Percentiles rank a stretch among this genome's conserved stretches.
phyloP scores from a whole-genome alignment of 805 yeast genomes.

The Wickerhamomyces strasburgensis region DNA sequence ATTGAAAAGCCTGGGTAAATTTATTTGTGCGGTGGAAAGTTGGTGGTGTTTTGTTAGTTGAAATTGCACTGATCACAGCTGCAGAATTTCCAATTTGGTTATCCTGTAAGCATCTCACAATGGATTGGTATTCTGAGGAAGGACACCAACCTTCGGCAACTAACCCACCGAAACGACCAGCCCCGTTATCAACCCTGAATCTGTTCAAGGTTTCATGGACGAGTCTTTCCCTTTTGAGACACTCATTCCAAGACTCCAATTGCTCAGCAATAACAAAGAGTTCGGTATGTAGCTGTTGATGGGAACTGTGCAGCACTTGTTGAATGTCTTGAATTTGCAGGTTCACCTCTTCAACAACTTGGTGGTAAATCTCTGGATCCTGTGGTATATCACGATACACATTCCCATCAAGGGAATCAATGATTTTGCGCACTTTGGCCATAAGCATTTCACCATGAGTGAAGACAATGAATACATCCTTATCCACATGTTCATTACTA shows the following conservation, averaged over 20 bases:
- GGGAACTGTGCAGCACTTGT: constrained; percentile 59
- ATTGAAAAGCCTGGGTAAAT: constrained; percentile 89
- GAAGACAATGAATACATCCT: constrained; percentile 81
- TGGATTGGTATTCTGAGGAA: constrained; percentile 59
- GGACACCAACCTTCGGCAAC: constrained; percentile 98
- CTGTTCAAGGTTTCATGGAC: constrained; percentile 75
- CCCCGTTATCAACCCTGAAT: constrained; percentile 77
- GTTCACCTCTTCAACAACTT: constrained; percentile 23
- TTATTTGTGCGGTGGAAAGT: constrained; percentile 93
- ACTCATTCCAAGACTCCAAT: constrained; percentile 67
- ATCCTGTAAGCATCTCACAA: constrained; percentile 62
- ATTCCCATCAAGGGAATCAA: constrained; percentile 86
- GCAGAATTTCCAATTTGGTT: constrained; percentile 30
- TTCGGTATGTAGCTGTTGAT: constrained; percentile 69
- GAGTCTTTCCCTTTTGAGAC: constrained; percentile 73
- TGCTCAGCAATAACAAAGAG: constrained; percentile 72
- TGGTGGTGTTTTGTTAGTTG: constrained; percentile 86
- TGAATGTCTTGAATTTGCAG: constrained; percentile 38
- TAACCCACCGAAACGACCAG: too few species aligned
- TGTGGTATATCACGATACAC: constrained; percentile 50
- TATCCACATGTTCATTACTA: constrained; percentile 52
- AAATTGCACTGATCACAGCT: constrained; percentile 48
- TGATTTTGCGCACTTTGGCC: constrained; percentile 70
- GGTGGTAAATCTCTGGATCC: constrained; percentile 32
- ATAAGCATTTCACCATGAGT: constrained; percentile 82